Base-by-base conservation (phyloP, 208 protist genomes). In the Leishmania guyanensis region DNA sequence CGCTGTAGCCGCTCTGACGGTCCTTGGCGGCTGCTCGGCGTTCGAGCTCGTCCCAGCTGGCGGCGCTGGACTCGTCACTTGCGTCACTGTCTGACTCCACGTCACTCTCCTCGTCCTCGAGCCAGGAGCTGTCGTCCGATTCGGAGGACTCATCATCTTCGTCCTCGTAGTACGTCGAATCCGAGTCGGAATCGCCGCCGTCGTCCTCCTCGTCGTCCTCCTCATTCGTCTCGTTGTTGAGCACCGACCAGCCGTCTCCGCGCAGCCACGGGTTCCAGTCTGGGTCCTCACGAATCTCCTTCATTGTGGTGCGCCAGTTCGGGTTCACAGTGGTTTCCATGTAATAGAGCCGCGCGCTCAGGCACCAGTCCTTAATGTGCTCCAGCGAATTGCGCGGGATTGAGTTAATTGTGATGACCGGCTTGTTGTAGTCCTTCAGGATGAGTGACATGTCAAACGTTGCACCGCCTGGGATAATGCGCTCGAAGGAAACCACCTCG, bases 371-470 rank as follows among this genome's bases (percentile, higher is more conserved):
- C 84, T 95, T 96, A 58, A 97, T 86, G 46, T 77, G 68, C 26
- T 97, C 92, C 3, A 97, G 83, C 33, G 82, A 85, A 43, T 80
- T 79, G 33, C 83, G 81, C 16, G 90, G 87, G 39, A 96, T 94
- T 5, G 86, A 90, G 66, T 80, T 92, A 71, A 98, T 91, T 5
- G 89, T 91, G 29, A 95, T 81, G 43, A 90, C 85, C 5, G 89
- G 86, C 60, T 84, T 95, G 80, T 89, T 91, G 89, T 99, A 99
- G 88, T 99, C 98, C 86, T 99, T 99, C 76, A 98, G 95, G n/a
- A 99, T 95, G 71, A 99, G 93, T 10, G 98, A 94, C 79, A 99
- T 94, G 89, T 99, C 99, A 90, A 99, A 99, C 54, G 98, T 99
- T 29, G 92, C 96, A 50, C 85, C 92, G 62, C 86, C 89, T 0